phyloP scores from a whole-genome alignment of 768 basidiomycete species.

The Cytidiella melzeri region DNA sequence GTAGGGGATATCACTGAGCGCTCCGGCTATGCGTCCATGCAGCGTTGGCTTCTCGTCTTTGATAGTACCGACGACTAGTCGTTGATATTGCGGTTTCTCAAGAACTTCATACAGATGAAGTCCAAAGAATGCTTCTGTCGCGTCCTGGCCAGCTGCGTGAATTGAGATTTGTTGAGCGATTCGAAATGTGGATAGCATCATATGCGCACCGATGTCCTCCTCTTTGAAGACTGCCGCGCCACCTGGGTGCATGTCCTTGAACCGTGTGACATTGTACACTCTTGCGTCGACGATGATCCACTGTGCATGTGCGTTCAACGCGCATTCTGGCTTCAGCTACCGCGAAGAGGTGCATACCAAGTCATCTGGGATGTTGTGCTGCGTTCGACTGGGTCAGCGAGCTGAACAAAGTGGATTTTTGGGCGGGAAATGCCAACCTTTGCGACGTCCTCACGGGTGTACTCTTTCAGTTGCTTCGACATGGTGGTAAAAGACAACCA shows the following conservation, averaged over 20 bases:
- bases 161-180: too few species aligned
- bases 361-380: conserved; percentile 12
- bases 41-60: conserved; percentile 55
- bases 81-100: conserved; percentile 59
- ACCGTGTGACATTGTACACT: conserved; percentile 72
- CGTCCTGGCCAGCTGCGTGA: conserved; percentile 58
- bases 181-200: too few species aligned
- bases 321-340: too few species aligned
- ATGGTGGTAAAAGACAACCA: background rate
- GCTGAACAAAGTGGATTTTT: too few species aligned
- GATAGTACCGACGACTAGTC: conserved; percentile 64
- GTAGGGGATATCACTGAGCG: conserved; percentile 71
- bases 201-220: conserved; percentile 58
- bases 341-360: conserved; percentile 5
- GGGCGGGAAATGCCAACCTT: too few species aligned
- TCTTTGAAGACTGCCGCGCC: conserved; percentile 65
- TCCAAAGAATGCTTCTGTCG: conserved; percentile 79
- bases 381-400: background rate
- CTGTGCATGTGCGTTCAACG: conserved; percentile 25
- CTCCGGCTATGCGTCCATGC: conserved; percentile 52
- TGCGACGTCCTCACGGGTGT: conserved; percentile 56
- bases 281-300: conserved; percentile 77
- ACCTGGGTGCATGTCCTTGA: conserved; percentile 73
- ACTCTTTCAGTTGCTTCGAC: conserved; percentile 12
- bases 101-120: conserved; percentile 83